Evolutionary conservation across 2,329 filamentous ascomycete species (phyloP).

Genomic region (Fusarium graminum): DNA sequence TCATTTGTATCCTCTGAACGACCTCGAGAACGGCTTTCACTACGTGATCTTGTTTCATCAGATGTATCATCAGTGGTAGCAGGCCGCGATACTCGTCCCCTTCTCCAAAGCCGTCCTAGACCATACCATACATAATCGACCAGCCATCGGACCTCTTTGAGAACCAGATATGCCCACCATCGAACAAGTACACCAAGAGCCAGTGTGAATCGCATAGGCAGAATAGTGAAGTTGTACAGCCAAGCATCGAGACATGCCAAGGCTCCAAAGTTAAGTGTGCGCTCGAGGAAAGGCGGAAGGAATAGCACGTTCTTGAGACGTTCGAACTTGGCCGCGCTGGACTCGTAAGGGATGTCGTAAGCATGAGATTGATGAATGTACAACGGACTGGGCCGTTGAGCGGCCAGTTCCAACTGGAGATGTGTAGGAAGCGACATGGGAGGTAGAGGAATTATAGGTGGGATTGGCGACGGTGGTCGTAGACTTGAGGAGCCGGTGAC

Average conservation of each 20-base stretch:
- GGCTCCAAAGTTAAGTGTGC: conserved; percentile 87
- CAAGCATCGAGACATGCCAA: conserved; percentile 94
- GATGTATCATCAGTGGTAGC: conserved; percentile 52
- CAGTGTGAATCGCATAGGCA: conserved; percentile 88
- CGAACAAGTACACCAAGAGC: conserved; percentile 80
- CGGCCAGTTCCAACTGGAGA: conserved; percentile 73
- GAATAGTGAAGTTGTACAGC: conserved; percentile 95
- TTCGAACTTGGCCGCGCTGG: conserved; percentile 91
- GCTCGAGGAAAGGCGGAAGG: conserved; percentile 84
- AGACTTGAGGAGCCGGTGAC: conserved; percentile 42
- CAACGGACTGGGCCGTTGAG: conserved; percentile 72
- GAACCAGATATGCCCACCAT: conserved; percentile 82
- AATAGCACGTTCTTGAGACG: conserved; percentile 89
- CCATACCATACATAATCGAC: conserved; percentile 83
- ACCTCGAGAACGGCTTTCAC: conserved; percentile 44
- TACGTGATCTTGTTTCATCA: conserved; percentile 57
- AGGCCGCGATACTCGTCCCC: conserved; percentile 62
- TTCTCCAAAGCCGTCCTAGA: conserved; percentile 80
- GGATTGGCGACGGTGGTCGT: conserved; percentile 63
- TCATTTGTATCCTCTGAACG: conserved; percentile 38
- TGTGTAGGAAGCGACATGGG: conserved; percentile 76
- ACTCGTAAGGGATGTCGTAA: conserved; percentile 83
- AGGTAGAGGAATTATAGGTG: conserved; percentile 70
- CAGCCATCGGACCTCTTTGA: conserved; percentile 79
- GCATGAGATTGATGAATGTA: conserved; percentile 72